Evolutionary conservation across 1,284 basidiomycete genomes (phyloP).

Genomic region (Cryptococcus maquisensis): DNA sequence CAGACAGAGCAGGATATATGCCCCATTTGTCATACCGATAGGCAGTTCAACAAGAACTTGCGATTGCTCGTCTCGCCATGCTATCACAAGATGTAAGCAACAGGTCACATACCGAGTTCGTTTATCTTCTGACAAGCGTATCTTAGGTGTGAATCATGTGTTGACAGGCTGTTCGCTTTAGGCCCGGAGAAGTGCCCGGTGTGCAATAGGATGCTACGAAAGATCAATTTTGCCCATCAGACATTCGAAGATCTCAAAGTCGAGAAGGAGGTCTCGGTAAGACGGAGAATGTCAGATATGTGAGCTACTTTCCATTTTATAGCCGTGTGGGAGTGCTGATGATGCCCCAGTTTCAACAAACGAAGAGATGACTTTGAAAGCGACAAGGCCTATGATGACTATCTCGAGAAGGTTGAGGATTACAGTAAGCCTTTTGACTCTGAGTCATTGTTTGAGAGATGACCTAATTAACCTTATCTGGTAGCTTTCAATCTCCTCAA

Average conservation of each 20-base stretch:
- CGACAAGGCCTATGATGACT: slow-evolving; percentile 85
- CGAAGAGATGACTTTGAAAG: slow-evolving; percentile 81
- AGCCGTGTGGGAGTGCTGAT: not conserved
- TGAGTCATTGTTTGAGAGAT: not conserved
- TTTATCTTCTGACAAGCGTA: not conserved
- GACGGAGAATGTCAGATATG: slow-evolving; percentile 84
- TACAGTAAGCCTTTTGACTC: slow-evolving; percentile 60
- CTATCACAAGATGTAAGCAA: slow-evolving; percentile 90
- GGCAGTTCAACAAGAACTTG: slow-evolving; percentile 91
- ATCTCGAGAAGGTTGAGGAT: slow-evolving; percentile 93
- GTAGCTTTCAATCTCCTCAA: slow-evolving; percentile 94
- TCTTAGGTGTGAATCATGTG: slow-evolving; percentile 90
- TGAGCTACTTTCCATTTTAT: slow-evolving; percentile 34
- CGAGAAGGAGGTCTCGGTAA: slow-evolving; percentile 90
- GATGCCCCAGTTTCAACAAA: slow-evolving; percentile 75
- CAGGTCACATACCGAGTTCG: not conserved
- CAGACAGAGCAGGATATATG: slow-evolving; percentile 92
- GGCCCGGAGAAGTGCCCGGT: slow-evolving; percentile 96
- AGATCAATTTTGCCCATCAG: slow-evolving; percentile 90
- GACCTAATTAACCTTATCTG: not conserved
- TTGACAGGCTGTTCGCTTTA: slow-evolving; percentile 91
- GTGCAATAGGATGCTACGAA: slow-evolving; percentile 83
- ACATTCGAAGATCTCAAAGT: slow-evolving; percentile 96
- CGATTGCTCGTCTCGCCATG: slow-evolving; percentile 91
- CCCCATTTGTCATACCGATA: slow-evolving; percentile 93